phyloP scores from a whole-genome alignment of 306 rosid species.

The Lathyrus tuberosus region DNA sequence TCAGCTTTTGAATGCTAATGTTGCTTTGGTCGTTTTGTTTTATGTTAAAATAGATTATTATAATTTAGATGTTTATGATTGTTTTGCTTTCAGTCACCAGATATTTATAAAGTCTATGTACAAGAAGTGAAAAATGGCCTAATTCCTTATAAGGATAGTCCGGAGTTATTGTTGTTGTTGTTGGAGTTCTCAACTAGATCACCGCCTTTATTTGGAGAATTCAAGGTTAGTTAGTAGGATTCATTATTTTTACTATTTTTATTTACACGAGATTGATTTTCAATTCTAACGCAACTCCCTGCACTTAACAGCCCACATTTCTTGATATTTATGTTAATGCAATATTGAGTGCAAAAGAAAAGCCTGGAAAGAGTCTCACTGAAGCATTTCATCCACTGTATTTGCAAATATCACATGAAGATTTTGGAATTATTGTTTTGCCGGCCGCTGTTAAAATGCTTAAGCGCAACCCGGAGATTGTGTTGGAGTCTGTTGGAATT shows the following conservation, averaged over 20 bases:
- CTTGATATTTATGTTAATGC: slow-evolving; percentile 86
- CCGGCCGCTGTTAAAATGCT: slow-evolving; percentile 94
- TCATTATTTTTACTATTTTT: background rate
- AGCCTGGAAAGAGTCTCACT: slow-evolving; percentile 70
- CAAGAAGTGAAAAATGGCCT: slow-evolving; percentile 67
- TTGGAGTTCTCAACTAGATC: slow-evolving; percentile 67
- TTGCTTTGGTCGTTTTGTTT: slow-evolving; percentile 29
- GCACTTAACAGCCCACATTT: slow-evolving; percentile 66
- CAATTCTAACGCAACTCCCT: slow-evolving; percentile 35
- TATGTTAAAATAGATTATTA: background rate
- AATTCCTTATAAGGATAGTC: slow-evolving; percentile 75
- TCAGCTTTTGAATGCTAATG: background rate
- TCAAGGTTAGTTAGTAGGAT: slow-evolving; percentile 63
- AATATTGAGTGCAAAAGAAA: slow-evolving; percentile 77
- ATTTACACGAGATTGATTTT: slow-evolving; percentile 22
- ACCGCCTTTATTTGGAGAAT: slow-evolving; percentile 59
- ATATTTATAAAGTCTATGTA: slow-evolving; percentile 64
- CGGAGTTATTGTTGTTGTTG: slow-evolving; percentile 67
- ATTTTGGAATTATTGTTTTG: slow-evolving; percentile 71
- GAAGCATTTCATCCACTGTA: slow-evolving; percentile 88
- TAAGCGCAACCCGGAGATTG: slow-evolving; percentile 97
- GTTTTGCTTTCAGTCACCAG: slow-evolving; percentile 60
- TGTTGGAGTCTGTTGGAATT: slow-evolving; percentile 83
- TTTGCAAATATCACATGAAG: slow-evolving; percentile 71
- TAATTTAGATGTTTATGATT: slow-evolving; percentile 21